These are phyloP conservation scores for Chrysanthemum makinoi DNA, from an alignment of 129 eudicot species.

Conservation along the genomic window DNA sequence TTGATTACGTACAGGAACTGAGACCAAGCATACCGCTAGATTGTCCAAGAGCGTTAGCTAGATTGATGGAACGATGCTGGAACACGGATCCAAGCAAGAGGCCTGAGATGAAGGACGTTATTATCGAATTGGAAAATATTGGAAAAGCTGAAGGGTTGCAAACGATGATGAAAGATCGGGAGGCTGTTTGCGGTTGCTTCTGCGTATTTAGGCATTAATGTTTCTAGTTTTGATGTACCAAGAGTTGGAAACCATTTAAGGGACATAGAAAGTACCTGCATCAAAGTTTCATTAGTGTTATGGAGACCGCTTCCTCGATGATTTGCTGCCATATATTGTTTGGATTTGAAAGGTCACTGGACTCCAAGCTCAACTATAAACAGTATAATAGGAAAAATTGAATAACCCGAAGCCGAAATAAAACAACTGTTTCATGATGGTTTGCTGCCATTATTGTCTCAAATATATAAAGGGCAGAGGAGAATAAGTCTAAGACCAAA, in stretches of 20 bases:
- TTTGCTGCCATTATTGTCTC: too few relatives aligned
- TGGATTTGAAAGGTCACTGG: too few relatives aligned
- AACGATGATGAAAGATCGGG: conserved; percentile 13
- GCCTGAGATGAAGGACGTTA: conserved; percentile 49
- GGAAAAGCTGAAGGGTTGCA: conserved; percentile 32
- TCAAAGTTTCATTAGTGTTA: too few relatives aligned
- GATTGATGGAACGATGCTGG: conserved; percentile 44
- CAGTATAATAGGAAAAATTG: too few relatives aligned
- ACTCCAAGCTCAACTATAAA: too few relatives aligned
- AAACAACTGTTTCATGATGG: too few relatives aligned
- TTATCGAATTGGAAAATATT: conserved; percentile 29
- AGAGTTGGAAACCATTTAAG: background rate
- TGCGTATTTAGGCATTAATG: conserved; percentile 7
- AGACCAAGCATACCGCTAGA: conserved; percentile 40
- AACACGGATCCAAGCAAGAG: conserved; percentile 35
- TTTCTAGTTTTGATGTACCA: background rate
- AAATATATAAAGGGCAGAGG: too few relatives aligned
- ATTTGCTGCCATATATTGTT: too few relatives aligned
- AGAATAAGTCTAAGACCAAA: too few relatives aligned
- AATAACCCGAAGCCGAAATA: too few relatives aligned
- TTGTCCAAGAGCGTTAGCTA: conserved; percentile 39
- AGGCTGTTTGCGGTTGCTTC: conserved; percentile 16
- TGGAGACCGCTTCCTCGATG: too few relatives aligned
- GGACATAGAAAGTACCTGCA: too few relatives aligned
- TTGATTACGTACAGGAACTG: conserved; percentile 28